A percentile compares a stretch with the other conserved stretches of the same genome.
Conservation (phyloP, 768 basidiomycete species). For the Rhizopogon vesiculosus region DNA sequence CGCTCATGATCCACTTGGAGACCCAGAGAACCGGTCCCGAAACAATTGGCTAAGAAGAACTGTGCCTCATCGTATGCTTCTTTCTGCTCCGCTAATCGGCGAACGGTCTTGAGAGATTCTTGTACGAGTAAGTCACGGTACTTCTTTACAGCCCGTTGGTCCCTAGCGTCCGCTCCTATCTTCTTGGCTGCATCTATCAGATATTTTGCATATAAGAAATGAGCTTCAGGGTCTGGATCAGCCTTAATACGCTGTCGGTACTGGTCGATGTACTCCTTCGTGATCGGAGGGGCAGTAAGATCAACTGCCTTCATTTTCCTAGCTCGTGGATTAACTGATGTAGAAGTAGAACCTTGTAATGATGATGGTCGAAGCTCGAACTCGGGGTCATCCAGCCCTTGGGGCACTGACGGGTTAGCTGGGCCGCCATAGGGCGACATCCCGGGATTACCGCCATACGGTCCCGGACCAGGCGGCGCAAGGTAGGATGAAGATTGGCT, state of each 20-base stretch:
- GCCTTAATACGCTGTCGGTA: conserved; percentile 96
- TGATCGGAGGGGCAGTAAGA: conserved; percentile 79
- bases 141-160: conserved; percentile 82
- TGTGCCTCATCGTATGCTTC: conserved; percentile 94
- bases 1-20: conserved; percentile 96
- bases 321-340: conserved; percentile 52
- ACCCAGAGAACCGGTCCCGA: conserved; percentile 94
- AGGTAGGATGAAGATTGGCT: conserved; percentile 29
- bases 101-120: conserved; percentile 89
- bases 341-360: conserved; percentile 53
- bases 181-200: conserved; percentile 97
- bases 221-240: conserved; percentile 97
- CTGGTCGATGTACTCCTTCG: conserved; percentile 95
- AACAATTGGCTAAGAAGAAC: conserved; percentile 97
- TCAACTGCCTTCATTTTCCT: conserved; percentile 79
- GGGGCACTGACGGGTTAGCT: conserved; percentile 21
- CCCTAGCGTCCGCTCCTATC: conserved; percentile 66
- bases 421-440: conserved; percentile 12
- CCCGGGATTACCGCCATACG: conserved; percentile 15
- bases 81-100: conserved; percentile 88
- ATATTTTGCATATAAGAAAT: conserved; percentile 98
- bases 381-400: conserved; percentile 38
- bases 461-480: conserved; percentile 20
- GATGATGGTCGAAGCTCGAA: conserved; percentile 50
- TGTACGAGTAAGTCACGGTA: conserved; percentile 84